Conservation (phyloP, 140 eudicot genomes). For the Flaveria floridana region DNA sequence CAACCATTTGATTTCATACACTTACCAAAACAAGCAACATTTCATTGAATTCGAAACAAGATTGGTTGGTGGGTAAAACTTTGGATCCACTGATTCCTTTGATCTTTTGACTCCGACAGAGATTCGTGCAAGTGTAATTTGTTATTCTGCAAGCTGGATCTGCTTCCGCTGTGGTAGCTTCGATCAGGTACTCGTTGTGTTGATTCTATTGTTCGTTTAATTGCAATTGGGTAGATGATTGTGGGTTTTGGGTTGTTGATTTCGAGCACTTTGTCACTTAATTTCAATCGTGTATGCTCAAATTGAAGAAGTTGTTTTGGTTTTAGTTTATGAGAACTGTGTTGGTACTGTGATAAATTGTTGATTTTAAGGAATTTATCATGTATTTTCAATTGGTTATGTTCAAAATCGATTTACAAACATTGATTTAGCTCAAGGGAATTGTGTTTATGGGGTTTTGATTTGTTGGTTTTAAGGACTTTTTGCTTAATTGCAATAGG, state of each 20-base stretch:
- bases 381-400: slow-evolving; percentile 2
- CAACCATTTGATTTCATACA: no score
- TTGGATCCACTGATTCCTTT: slow-evolving; percentile 35
- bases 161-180: slow-evolving; percentile 27
- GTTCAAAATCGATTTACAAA: background rate
- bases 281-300: slow-evolving; percentile 1
- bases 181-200: slow-evolving; percentile 31
- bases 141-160: slow-evolving; percentile 35
- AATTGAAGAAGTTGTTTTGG: background rate
- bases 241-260: slow-evolving; percentile 13
- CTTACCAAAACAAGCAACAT: no score
- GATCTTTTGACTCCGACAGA: slow-evolving; percentile 5
- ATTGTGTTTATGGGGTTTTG: slow-evolving; percentile 3
- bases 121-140: background rate
- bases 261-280: background rate
- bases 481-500: background rate
- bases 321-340: background rate
- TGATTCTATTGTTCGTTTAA: slow-evolving; percentile 1
- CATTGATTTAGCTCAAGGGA: background rate
- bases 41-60: background rate
- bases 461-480: background rate
- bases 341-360: no score
- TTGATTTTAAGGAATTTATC: background rate
- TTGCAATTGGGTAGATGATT: slow-evolving; percentile 17
- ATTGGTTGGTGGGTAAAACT: slow-evolving; percentile 21